phyloP scores from a whole-genome alignment of 805 yeast species.

The Candida saitoana region DNA sequence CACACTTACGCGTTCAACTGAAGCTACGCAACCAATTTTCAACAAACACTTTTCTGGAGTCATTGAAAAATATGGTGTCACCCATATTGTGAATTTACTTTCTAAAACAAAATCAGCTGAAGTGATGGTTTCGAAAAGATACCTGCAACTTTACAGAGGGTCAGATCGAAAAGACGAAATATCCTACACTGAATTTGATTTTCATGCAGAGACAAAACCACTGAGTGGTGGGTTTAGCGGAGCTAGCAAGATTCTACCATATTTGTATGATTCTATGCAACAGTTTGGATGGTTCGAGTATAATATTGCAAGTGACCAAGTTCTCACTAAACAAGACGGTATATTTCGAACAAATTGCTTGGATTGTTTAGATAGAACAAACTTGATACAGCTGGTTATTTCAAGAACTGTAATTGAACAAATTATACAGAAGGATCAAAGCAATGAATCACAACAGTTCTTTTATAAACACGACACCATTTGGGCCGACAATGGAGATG shows the following conservation, averaged over 20 bases:
- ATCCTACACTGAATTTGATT: constrained; percentile 79
- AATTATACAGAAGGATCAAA: constrained; percentile 13
- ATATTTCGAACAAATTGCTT: constrained; percentile 90
- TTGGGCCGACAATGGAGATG: constrained; percentile 73
- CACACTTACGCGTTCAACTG: constrained; percentile 79
- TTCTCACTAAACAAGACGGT: constrained; percentile 77
- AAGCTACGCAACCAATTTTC: constrained; percentile 90
- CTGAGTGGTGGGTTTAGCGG: constrained; percentile 78
- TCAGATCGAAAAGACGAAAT: constrained; percentile 34
- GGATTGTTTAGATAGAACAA: constrained; percentile 90
- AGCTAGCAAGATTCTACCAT: constrained; percentile 64
- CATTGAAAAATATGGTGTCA: constrained; percentile 74
- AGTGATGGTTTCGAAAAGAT: constrained; percentile 63
- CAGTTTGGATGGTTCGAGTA: constrained; percentile 81
- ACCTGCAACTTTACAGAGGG: constrained; percentile 52
- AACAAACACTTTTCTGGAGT: constrained; percentile 72
- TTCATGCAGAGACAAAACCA: constrained; percentile 84
- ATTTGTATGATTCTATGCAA: constrained; percentile 60
- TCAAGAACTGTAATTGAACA: constrained; percentile 65
- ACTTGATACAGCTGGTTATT: constrained; percentile 79
- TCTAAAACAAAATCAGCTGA: constrained; percentile 75
- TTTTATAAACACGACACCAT: constrained; percentile 66
- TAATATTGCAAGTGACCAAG: constrained; percentile 52
- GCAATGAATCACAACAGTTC: constrained; percentile 19
- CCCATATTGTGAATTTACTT: constrained; percentile 83